Evolutionary conservation across 169 alveolate species (phyloP).

Genomic region (Plasmodium sp.): DNA sequence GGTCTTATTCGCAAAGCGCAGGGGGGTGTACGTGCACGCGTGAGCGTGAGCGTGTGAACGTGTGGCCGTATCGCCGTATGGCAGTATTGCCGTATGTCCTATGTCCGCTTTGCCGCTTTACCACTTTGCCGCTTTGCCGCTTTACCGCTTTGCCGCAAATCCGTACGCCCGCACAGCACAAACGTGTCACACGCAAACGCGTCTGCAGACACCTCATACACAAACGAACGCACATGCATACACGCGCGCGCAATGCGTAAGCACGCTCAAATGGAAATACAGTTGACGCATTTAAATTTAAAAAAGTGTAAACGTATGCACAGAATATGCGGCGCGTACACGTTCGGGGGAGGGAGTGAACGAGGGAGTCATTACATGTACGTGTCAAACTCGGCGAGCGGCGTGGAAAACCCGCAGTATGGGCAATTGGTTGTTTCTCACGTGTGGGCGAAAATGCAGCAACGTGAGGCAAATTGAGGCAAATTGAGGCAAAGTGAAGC

Average conservation of each 20-base stretch:
- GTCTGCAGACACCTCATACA: neutral
- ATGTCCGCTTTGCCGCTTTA: neutral
- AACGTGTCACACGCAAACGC: neutral
- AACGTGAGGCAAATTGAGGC: too few species aligned
- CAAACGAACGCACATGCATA: neutral
- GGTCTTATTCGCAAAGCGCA: neutral
- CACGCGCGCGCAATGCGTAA: neutral
- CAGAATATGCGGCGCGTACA: neutral
- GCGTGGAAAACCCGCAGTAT: neutral
- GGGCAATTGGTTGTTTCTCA: neutral
- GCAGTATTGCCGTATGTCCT: too few species aligned
- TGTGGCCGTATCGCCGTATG: neutral
- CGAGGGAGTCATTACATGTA: neutral
- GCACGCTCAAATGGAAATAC: neutral
- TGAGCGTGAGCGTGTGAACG: neutral
- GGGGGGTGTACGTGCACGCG: neutral
- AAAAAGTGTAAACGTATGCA: neutral
- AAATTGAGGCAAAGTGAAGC: neutral
- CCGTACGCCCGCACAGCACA: neutral
- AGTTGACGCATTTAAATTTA: neutral
- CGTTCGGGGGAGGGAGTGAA: neutral
- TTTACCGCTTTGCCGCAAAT: neutral
- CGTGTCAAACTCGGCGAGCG: neutral
- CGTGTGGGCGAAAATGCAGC: neutral
- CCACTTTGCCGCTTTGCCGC: neutral